Base-by-base conservation (phyloP, 106 monocot species). In the Xerophyta viscosa region DNA sequence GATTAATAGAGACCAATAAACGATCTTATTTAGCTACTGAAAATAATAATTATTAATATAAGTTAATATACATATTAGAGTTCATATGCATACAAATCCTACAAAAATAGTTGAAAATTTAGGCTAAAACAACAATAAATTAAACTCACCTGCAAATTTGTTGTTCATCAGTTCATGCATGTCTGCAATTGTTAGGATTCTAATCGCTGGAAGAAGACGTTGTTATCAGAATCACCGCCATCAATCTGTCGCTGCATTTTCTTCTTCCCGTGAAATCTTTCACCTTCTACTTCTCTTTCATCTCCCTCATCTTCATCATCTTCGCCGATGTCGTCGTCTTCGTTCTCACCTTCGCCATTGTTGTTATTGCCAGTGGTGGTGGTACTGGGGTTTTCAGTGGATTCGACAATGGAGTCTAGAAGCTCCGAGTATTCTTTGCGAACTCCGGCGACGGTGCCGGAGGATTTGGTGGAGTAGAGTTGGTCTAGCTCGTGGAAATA, bases 401-500 rank as follows among this genome's bases (percentile, higher is more conserved):
- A 29, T 27, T 37, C 62, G 5, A 63, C 25, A 26, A 73, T 63
- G 22, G 70, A 73, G 13, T 77, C 69, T 2, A 73, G 63, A n/a
- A 88, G 76, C 67, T 88, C 88, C 3, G 84, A 88, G 43, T 72
- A 69, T 3, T 29, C 70, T 6, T 31, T 54, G 6, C 41, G 24
- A 9, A 27, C 43, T 14, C 20, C 52, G 11, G 31, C 27, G 14
- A 11, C 24, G 4, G 55, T 55, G 31, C 14, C 24, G 8, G 54
- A 6, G 11, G 26, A 6, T 46, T 6, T 77, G 1, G 48, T 77
- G 49, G 74, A 76, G 72, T 96, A 96, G 52, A 96, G 76, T 54
- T 81, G 77, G 33, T 89, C 88, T 24, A 96, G 64, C 54, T 85
- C 84, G 25, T 85, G 88, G 73, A 89, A 96, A 59, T 96, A 96